Percentiles rank a stretch among this genome's conserved stretches.
Conservation (phyloP, 2,329 filamentous ascomycete genomes). For the Botrytis aclada region DNA sequence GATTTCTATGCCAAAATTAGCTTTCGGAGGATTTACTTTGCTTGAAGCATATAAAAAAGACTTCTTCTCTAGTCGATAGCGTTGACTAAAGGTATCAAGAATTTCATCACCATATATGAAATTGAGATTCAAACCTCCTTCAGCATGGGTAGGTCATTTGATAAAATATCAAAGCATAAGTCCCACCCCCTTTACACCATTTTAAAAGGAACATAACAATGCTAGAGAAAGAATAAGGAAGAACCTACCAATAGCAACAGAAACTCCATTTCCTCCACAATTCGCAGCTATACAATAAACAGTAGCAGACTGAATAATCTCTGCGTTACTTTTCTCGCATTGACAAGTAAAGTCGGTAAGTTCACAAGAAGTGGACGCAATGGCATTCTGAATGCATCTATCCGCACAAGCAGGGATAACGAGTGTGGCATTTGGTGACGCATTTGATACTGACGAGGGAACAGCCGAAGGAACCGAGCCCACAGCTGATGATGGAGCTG, state of each 20-base stretch:
- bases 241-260: background rate
- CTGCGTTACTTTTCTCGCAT: background rate
- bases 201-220: background rate
- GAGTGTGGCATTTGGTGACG: background rate
- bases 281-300: background rate
- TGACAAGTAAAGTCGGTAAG: background rate
- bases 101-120: background rate
- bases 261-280: background rate
- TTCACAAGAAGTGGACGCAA: background rate
- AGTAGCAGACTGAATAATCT: background rate
- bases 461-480: background rate
- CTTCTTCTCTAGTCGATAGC: background rate
- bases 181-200: too few species aligned
- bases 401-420: background rate
- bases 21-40: background rate
- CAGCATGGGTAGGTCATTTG: fast-evolving
- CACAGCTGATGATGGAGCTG: background rate
- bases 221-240: background rate
- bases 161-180: background rate
- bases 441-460: background rate
- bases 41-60: fast-evolving
- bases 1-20: background rate
- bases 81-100: background rate
- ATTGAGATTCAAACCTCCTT: background rate
- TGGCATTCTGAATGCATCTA: background rate